Evolutionary conservation across 768 basidiomycete genomes (phyloP), one percentile per base, ranked within the genome.

Genomic region (Lactarius indigo): DNA sequence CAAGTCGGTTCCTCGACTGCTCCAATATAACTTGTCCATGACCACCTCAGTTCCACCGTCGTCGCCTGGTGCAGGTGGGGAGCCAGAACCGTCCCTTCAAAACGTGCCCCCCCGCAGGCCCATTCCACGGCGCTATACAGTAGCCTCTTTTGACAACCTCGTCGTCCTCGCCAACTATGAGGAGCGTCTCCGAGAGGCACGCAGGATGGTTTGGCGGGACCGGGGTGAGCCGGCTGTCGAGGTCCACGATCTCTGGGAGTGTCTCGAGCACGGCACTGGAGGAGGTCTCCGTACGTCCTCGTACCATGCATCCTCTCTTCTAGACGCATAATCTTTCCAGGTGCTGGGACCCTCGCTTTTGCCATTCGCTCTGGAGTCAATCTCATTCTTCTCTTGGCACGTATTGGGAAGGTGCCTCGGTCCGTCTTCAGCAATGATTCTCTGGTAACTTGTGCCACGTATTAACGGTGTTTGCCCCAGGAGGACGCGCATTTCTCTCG

Each of bases 131-230:
- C 78, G 79, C 26, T 84, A 87, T 5, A 87, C 89, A 78, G 82
- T 84, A 13, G 31, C 56, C 18, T 92, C 90, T 0, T 94, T 94
- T 70, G 91, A 94, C 74, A 92, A 91, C 73, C 79, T 95, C 4
- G 88, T 92, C n/a, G 90, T 89, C 20, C 81, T 95, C 63, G 93
- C 92, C 6, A 92, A 93, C 76, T 86, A 90, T 75, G 88, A 92
- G 74, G 90, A 94, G 67, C 81, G 85, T 2, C 79, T 94, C 44
- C 82, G 77, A 68, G 87, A 86, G 60, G 90, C 92, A 1, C 82
- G 89, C 61, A 91, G 87, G 75, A 88, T 93, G 75, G 84, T 94
- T 2, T 92, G 92, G 90, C 81, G 90, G 20, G 89, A 92, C 72
- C 80, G 83, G 66, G 91, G 92, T 5, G 87, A 93, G 75, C 89